Conservation (phyloP, 352 stramenopile genomes). For the Phytopythium mirpurense region DNA sequence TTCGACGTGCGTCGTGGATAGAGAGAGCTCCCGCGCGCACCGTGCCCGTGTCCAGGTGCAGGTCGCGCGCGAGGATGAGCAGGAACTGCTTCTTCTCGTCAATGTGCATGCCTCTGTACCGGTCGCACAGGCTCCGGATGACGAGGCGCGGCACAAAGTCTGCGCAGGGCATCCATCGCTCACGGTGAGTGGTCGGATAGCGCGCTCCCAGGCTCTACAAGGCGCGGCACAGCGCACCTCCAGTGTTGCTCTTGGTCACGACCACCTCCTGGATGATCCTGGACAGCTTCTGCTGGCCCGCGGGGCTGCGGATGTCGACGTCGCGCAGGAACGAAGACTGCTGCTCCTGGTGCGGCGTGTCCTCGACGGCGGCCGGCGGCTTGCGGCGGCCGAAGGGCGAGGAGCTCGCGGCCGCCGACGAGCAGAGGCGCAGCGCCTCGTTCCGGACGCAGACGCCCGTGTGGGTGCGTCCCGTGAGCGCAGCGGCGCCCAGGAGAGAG, state of each 20-base stretch:
- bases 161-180: conserved; percentile 7
- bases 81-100: conserved; percentile 81
- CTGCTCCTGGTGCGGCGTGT: conserved; percentile 14
- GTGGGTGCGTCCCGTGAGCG: too few species aligned
- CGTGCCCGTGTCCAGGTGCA: conserved; percentile 51
- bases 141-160: conserved; percentile 79
- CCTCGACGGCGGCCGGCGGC: neutral
- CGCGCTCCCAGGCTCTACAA: too few species aligned
- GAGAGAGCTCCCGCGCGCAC: neutral
- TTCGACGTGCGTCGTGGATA: too few species aligned
- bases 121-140: conserved; percentile 57
- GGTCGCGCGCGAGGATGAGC: conserved; percentile 65
- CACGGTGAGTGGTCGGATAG: too few species aligned
- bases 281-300: conserved; percentile 41
- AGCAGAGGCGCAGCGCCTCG: neutral
- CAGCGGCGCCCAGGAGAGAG: too few species aligned
- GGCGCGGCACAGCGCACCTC: conserved; percentile 28
- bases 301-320: conserved; percentile 36
- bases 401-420: neutral
- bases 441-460: too few species aligned
- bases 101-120: conserved; percentile 61
- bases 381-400: neutral
- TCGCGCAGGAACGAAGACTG: conserved; percentile 44
- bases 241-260: conserved; percentile 57
- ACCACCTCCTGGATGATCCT: conserved; percentile 69